Conservation (phyloP, 805 yeast species). For the Yarrowia sp. region DNA sequence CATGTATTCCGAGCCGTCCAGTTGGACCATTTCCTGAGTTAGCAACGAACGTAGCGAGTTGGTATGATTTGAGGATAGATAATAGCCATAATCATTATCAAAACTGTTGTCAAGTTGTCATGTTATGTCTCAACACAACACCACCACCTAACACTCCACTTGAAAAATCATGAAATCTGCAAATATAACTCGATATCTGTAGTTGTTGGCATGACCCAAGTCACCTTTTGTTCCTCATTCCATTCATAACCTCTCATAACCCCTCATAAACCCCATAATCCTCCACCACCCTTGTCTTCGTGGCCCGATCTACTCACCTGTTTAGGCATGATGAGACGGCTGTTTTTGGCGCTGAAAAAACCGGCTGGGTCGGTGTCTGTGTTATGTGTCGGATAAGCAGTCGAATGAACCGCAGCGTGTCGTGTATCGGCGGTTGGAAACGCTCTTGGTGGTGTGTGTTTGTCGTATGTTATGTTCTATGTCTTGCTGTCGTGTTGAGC, state of each 20-base stretch:
- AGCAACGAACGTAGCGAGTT: conserved; percentile 1
- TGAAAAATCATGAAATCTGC: too few species aligned
- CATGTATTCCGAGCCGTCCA: conserved; percentile 58
- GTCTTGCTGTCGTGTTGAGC: conserved; percentile 37
- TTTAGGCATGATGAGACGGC: conserved; percentile 23
- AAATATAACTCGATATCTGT: too few species aligned
- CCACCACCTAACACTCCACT: too few species aligned
- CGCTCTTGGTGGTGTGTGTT: background rate
- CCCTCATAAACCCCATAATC: background rate
- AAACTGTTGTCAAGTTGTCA: too few species aligned
- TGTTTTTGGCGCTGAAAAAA: background rate
- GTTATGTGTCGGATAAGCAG: background rate
- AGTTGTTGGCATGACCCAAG: too few species aligned
- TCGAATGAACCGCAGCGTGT: background rate
- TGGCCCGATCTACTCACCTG: conserved; percentile 26
- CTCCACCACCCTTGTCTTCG: background rate
- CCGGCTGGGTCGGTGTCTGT: background rate
- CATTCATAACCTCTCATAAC: too few species aligned
- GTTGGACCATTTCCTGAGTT: conserved; percentile 53
- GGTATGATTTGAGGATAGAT: background rate
- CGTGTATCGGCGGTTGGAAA: conserved; percentile 1
- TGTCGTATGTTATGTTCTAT: conserved; percentile 23
- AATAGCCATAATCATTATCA: too few species aligned
- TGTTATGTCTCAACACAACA: too few species aligned
- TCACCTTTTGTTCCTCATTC: too few species aligned